Evolutionary conservation across 129 eudicot species (phyloP).

Genomic region (Mikania micrantha): DNA sequence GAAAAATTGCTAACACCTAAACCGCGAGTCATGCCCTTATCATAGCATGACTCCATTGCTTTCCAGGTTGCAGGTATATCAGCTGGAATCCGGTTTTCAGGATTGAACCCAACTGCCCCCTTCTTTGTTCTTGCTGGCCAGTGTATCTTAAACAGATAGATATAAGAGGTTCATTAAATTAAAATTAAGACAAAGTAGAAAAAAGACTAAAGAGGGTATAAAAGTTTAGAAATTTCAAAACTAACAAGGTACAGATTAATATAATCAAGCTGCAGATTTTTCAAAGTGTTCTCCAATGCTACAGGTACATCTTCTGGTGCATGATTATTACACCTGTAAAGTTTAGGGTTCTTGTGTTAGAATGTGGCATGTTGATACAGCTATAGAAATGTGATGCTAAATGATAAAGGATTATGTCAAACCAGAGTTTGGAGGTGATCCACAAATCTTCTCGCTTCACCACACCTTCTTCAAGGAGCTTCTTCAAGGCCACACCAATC

Average conservation of each 20-base stretch:
- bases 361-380: background rate
- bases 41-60: slow-evolving; percentile 76
- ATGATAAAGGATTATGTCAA: background rate
- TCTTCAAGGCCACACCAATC: slow-evolving; percentile 64
- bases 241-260: slow-evolving; percentile 71
- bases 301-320: slow-evolving; percentile 77
- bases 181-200: background rate
- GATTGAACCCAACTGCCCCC: slow-evolving; percentile 41
- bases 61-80: slow-evolving; percentile 76
- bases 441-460: slow-evolving; percentile 68
- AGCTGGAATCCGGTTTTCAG: slow-evolving; percentile 42
- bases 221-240: slow-evolving; percentile 12
- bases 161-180: background rate
- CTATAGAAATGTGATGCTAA: background rate
- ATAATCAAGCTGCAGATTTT: slow-evolving; percentile 71
- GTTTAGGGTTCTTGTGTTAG: background rate
- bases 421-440: slow-evolving; percentile 86
- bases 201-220: background rate
- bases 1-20: slow-evolving; percentile 88
- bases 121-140: slow-evolving; percentile 65
- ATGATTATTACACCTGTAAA: slow-evolving; percentile 71
- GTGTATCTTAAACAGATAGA: slow-evolving; percentile 42
- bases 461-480: slow-evolving; percentile 53
- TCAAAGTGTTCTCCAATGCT: slow-evolving; percentile 54
- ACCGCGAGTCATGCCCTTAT: slow-evolving; percentile 63